phyloP scores from a whole-genome alignment of 208 protist species.

The Trichomonas gallinae region DNA sequence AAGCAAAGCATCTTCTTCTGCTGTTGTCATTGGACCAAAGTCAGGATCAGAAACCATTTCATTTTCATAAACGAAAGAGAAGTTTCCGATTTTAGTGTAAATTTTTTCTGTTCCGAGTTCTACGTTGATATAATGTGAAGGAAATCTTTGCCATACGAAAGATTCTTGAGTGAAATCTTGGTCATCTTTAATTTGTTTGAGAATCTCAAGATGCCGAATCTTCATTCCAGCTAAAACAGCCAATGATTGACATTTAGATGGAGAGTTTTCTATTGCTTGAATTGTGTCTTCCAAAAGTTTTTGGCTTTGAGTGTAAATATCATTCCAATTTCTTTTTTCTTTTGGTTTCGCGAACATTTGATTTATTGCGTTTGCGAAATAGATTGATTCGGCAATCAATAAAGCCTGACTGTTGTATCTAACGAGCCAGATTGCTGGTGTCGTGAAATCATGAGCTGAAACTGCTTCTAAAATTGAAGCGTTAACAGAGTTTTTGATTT shows the following conservation, averaged over 20 bases:
- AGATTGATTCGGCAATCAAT: neutral
- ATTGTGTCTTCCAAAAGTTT: neutral
- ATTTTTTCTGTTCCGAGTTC: neutral
- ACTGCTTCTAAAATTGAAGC: neutral
- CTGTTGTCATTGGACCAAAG: neutral
- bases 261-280: neutral
- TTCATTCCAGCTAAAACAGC: neutral
- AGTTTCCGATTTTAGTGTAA: neutral
- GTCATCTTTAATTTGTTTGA: neutral
- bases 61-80: neutral
- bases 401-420: neutral
- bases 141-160: neutral
- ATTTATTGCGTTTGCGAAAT: neutral
- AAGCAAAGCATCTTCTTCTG: neutral
- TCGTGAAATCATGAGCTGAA: neutral
- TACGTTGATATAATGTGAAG: neutral
- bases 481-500: neutral
- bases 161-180: neutral
- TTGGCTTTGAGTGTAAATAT: neutral
- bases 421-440: neutral
- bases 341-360: neutral
- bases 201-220: neutral
- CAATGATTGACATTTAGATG: neutral
- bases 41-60: neutral
- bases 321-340: neutral